Conservation (phyloP, 306 rosid genomes). For the Malus orientalis region DNA sequence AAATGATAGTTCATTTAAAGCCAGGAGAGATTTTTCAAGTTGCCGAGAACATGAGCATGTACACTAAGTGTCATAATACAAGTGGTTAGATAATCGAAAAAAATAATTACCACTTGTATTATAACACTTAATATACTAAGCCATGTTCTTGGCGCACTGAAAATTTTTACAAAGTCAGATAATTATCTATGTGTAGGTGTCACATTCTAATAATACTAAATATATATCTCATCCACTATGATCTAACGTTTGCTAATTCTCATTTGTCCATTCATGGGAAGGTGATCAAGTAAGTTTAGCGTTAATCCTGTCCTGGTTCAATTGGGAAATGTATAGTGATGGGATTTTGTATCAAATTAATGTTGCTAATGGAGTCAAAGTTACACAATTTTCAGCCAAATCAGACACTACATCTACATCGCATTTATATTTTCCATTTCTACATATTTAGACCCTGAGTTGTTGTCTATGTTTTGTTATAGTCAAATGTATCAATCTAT, state of each 20-base stretch:
- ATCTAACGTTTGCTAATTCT: neutral
- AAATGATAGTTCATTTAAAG: neutral
- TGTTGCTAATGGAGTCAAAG: neutral
- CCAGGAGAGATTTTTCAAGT: neutral
- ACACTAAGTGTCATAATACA: no score
- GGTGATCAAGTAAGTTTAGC: neutral
- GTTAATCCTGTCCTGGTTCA: neutral
- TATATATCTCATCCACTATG: neutral
- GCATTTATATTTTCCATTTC: no score
- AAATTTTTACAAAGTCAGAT: neutral
- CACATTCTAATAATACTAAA: neutral
- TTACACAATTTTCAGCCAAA: neutral
- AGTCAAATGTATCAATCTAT: no score
- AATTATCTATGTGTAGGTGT: neutral
- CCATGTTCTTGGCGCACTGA: no score
- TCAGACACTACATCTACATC: no score
- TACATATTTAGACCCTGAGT: no score
- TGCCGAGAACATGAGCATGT: fast-evolving
- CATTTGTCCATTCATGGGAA: neutral
- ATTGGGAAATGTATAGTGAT: neutral
- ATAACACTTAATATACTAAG: no score
- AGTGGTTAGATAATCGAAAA: no score
- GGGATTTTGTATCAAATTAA: neutral
- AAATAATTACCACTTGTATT: no score
- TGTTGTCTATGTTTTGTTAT: no score